These are phyloP conservation scores for Pisolithus sp. DNA, from an alignment of 768 basidiomycete species.

Conservation along the genomic window DNA sequence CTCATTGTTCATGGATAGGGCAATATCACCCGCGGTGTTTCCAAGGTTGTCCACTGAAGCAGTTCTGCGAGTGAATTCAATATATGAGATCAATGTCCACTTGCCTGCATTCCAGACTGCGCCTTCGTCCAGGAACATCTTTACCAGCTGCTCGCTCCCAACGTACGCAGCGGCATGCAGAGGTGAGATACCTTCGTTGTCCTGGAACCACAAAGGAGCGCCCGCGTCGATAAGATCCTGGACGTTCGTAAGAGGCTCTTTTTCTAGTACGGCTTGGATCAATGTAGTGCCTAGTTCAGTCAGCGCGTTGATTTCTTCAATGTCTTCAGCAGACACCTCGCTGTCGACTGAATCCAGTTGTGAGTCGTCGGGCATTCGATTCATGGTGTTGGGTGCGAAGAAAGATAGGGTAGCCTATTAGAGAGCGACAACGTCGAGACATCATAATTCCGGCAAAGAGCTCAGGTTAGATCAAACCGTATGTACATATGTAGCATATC, in stretches of 20 bases:
- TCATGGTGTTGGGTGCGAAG: conserved; percentile 6
- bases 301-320: conserved; percentile 38
- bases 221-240: conserved; percentile 51
- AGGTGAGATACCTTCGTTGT: conserved; percentile 73
- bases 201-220: conserved; percentile 89
- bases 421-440: too few relatives aligned
- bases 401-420: too few relatives aligned
- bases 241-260: conserved; percentile 38
- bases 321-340: conserved; percentile 16
- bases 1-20: conserved; percentile 76
- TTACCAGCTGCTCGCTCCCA: conserved; percentile 58
- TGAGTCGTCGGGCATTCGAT: not conserved
- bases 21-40: conserved; percentile 86
- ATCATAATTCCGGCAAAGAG: too few relatives aligned
- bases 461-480: too few relatives aligned
- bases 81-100: conserved; percentile 13
- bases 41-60: conserved; percentile 64
- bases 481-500: too few relatives aligned
- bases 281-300: conserved; percentile 52
- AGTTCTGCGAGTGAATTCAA: not conserved
- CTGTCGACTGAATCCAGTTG: conserved; percentile 3
- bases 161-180: conserved; percentile 83
- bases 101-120: conserved; percentile 88
- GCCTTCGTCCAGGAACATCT: conserved; percentile 67
- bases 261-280: conserved; percentile 50